Percentiles rank a stretch among this genome's conserved stretches.
phyloP scores from a whole-genome alignment of 306 rosid species.

The Vicia villosa region DNA sequence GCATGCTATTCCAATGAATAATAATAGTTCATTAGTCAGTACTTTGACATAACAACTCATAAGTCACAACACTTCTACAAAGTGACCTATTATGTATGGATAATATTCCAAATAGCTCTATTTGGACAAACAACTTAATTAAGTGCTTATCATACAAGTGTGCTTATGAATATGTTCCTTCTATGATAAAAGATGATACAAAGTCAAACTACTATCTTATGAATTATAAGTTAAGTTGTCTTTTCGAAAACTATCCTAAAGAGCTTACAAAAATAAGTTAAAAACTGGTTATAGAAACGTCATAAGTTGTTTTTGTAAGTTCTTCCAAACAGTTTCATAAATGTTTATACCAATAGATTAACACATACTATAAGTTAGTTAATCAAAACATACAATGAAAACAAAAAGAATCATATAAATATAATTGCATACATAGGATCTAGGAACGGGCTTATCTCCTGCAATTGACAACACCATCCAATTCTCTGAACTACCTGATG shows the following conservation, averaged over 20 bases:
- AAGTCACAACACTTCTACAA: neutral
- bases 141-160: no score
- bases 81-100: neutral
- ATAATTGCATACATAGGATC: conserved; percentile 47
- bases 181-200: no score
- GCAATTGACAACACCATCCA: conserved; percentile 72
- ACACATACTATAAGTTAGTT: neutral
- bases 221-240: no score
- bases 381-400: neutral
- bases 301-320: neutral
- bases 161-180: no score
- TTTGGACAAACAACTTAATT: neutral
- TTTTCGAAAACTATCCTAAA: neutral
- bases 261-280: neutral
- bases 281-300: neutral
- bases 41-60: conserved; percentile 15
- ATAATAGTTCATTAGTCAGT: neutral
- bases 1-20: conserved; percentile 66
- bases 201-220: no score
- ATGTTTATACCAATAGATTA: neutral
- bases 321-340: neutral
- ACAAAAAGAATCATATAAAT: neutral
- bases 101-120: no score
- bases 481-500: conserved; percentile 65
- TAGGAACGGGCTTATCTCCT: conserved; percentile 50